These are phyloP conservation scores for Elymus sibiricus DNA, from an alignment of 176 grass and related monocot species.

Conservation along the genomic window DNA sequence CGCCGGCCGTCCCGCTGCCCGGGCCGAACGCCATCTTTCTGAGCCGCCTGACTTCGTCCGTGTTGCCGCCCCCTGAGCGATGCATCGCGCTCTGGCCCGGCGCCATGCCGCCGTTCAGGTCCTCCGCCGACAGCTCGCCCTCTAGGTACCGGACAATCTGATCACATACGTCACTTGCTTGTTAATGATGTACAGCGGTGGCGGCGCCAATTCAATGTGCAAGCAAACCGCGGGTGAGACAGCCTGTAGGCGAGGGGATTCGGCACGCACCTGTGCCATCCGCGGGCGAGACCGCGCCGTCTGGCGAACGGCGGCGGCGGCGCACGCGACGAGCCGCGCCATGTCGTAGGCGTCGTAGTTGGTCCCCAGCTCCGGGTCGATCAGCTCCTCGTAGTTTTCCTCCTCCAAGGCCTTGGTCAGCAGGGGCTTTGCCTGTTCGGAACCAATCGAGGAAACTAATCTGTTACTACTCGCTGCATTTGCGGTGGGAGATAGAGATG, in stretches of 20 bases:
- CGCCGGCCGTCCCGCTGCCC: conserved; percentile 12
- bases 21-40: conserved; percentile 69
- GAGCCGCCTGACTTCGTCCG: conserved; percentile 41
- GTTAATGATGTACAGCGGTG: not conserved
- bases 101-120: conserved; percentile 64
- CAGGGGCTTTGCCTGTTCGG: conserved; percentile 58
- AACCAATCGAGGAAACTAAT: not conserved
- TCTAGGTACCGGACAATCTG: conserved; percentile 84
- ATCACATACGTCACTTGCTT: not conserved
- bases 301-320: conserved; percentile 67
- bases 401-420: conserved; percentile 46
- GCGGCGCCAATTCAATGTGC: not conserved
- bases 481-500: not conserved
- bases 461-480: not conserved
- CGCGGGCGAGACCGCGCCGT: conserved; percentile 60
- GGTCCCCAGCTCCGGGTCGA: conserved; percentile 49
- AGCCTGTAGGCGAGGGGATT: not conserved
- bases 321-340: conserved; percentile 64
- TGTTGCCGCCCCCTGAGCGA: conserved; percentile 24
- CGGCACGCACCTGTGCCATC: conserved; percentile 62
- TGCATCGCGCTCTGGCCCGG: conserved; percentile 68
- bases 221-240: not conserved
- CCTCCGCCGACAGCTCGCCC: conserved; percentile 78
- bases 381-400: conserved; percentile 55
- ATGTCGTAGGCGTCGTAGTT: conserved; percentile 77